Percentiles rank a stretch among this genome's conserved stretches.
Conservation (phyloP, 2,329 filamentous ascomycete species). For the Penicillium psychrosexuale region DNA sequence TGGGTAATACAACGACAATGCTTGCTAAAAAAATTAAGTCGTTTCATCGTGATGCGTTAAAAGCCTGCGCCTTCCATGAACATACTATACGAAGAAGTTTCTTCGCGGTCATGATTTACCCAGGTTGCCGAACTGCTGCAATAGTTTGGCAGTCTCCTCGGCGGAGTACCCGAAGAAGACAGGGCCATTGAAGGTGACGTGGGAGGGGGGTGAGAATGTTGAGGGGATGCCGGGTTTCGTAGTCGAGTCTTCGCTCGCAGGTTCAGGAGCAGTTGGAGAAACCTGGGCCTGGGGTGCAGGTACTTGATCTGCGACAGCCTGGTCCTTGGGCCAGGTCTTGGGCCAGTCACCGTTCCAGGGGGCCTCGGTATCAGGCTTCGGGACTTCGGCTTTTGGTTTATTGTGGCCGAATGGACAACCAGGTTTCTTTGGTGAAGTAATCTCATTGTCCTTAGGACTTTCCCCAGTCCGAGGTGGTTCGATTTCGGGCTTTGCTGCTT, state of each 20-base stretch:
- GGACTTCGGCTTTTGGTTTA: background rate
- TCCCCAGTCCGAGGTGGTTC: slow-evolving; percentile 6
- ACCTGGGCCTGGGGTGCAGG: background rate
- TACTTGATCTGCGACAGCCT: background rate
- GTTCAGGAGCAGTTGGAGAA: background rate
- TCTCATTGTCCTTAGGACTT: background rate
- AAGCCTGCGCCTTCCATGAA: slow-evolving; percentile 7
- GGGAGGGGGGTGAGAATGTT: slow-evolving; percentile 44
- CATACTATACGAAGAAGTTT: slow-evolving; percentile 1
- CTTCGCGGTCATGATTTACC: slow-evolving; percentile 12
- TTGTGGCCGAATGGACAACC: slow-evolving; percentile 11
- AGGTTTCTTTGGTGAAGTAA: background rate
- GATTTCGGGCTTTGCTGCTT: slow-evolving; percentile 7
- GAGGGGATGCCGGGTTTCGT: slow-evolving; percentile 6
- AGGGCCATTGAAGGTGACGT: slow-evolving; percentile 86
- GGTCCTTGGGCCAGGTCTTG: slow-evolving; percentile 1
- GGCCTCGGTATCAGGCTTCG: background rate
- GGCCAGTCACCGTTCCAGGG: background rate
- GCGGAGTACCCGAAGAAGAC: slow-evolving; percentile 90
- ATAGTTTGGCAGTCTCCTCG: slow-evolving; percentile 73
- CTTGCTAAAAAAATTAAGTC: slow-evolving; percentile 6
- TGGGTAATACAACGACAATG: background rate
- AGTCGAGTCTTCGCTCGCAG: slow-evolving; percentile 8
- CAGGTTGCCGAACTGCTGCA: slow-evolving; percentile 55
- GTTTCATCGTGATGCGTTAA: slow-evolving; percentile 19